Evolutionary conservation across 2,329 filamentous ascomycete genomes (phyloP).

Genomic region (Podosphaera leucotricha): DNA sequence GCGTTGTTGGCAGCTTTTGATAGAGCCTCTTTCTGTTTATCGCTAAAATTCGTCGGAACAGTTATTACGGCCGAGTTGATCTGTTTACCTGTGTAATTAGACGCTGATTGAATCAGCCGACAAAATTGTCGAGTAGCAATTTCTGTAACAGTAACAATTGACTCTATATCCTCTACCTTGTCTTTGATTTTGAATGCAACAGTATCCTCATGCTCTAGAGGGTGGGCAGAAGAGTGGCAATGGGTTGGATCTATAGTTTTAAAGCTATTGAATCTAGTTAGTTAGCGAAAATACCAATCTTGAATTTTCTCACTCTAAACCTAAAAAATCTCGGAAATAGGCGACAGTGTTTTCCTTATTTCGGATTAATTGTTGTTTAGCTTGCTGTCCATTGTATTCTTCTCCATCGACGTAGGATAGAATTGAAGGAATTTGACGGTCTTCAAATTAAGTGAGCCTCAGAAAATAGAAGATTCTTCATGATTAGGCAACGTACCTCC

Average conservation of each 20-base stretch:
- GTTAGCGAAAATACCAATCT: not conserved
- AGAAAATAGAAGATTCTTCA: not conserved
- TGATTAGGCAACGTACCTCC: conserved; percentile 39
- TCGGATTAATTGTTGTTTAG: conserved; percentile 78
- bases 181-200: conserved; percentile 73
- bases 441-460: conserved; percentile 21
- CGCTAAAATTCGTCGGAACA: conserved; percentile 78
- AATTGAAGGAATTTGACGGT: conserved; percentile 88
- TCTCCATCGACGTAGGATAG: conserved; percentile 90
- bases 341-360: conserved; percentile 85
- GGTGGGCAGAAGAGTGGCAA: conserved; percentile 82
- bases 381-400: conserved; percentile 89
- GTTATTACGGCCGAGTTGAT: conserved; percentile 91
- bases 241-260: conserved; percentile 91
- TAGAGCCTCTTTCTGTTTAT: conserved; percentile 66
- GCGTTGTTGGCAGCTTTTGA: conserved; percentile 55
- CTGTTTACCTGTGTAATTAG: conserved; percentile 77
- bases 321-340: conserved; percentile 88
- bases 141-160: conserved; percentile 54
- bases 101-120: conserved; percentile 59
- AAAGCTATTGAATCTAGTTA: conserved; percentile 32
- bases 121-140: conserved; percentile 65
- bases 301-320: conserved; percentile 53
- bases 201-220: conserved; percentile 44
- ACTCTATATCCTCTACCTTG: conserved; percentile 37